These are phyloP conservation scores for Hanseniaspora taiwanica DNA, from an alignment of 805 yeast genomes.

Conservation along the genomic window DNA sequence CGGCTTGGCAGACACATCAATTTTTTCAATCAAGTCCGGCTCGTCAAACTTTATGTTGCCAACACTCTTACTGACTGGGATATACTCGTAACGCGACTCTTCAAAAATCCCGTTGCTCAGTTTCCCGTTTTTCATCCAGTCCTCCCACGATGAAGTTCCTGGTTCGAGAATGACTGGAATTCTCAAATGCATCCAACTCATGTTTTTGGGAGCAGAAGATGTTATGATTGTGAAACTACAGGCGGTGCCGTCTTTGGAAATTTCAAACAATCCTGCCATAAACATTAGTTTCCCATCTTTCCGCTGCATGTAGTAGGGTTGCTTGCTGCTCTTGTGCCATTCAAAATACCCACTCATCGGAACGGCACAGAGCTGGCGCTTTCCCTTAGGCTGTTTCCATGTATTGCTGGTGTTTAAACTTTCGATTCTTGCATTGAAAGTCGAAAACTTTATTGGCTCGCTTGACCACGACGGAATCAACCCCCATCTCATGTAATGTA, in stretches of 20 bases:
- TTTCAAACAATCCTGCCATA: constrained; percentile 46
- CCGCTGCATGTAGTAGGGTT: constrained; percentile 54
- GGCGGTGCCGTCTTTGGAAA: constrained; percentile 11
- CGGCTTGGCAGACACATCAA: too few species aligned
- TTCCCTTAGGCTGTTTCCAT: constrained; percentile 40
- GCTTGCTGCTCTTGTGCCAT: constrained; percentile 44
- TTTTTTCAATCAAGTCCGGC: background rate
- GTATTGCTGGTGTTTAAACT: constrained; percentile 34
- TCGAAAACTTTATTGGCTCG: constrained; percentile 28
- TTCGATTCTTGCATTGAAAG: constrained; percentile 69
- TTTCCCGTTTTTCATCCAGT: constrained; percentile 43
- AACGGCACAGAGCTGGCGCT: constrained; percentile 50
- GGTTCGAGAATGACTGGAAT: constrained; percentile 67
- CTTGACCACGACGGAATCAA: constrained; percentile 57
- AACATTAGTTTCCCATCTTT: constrained; percentile 41
- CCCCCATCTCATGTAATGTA: constrained; percentile 67
- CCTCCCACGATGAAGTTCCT: constrained; percentile 39
- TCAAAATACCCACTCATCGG: constrained; percentile 81
- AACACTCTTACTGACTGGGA: constrained; percentile 46
- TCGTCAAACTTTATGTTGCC: constrained; percentile 44
- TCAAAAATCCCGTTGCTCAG: constrained; percentile 26
- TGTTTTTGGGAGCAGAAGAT: constrained; percentile 46
- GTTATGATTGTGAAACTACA: constrained; percentile 62
- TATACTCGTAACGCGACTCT: constrained; percentile 31
- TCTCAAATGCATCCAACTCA: constrained; percentile 60